Evolutionary conservation across 306 rosid species (phyloP).

Genomic region (Begonia fuchsioides): DNA sequence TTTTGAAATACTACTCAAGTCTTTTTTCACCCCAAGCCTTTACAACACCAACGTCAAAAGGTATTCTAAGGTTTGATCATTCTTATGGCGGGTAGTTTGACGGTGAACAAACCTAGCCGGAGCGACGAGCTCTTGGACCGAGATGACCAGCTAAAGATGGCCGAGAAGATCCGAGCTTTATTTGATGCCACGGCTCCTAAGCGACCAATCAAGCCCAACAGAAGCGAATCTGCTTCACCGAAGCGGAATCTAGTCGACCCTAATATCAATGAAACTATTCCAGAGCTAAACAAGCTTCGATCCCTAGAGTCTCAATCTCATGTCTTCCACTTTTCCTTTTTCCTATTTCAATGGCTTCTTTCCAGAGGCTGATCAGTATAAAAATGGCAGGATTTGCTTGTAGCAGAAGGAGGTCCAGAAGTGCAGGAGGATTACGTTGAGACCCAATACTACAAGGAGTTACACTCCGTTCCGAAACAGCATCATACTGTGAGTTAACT

Average conservation of each 20-base stretch:
- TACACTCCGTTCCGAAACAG: constrained; percentile 42
- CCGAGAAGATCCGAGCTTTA: constrained; percentile 38
- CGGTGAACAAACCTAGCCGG: constrained; percentile 47
- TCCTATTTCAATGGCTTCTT: neutral
- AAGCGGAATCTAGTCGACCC: constrained; percentile 6
- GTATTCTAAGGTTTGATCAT: too few species aligned
- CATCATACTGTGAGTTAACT: constrained; percentile 37
- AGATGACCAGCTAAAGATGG: constrained; percentile 38
- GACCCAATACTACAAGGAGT: constrained; percentile 43
- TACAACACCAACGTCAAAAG: too few species aligned
- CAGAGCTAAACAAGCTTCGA: constrained; percentile 44
- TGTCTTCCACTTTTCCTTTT: constrained; percentile 9
- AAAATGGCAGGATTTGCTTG: constrained; percentile 9
- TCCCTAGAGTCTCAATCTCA: constrained; percentile 39
- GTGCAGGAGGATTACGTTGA: constrained; percentile 50
- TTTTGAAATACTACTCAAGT: too few species aligned
- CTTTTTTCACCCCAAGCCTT: too few species aligned
- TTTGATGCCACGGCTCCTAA: constrained; percentile 47
- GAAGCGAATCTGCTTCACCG: constrained; percentile 46
- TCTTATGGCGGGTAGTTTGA: constrained; percentile 24
- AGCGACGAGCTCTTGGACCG: constrained; percentile 52
- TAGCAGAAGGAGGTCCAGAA: constrained; percentile 10
- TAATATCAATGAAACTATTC: constrained; percentile 14
- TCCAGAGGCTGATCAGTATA: neutral
- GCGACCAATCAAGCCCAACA: constrained; percentile 46